Conservation (phyloP, 371 early-diverging fungal genomes). For the Rhizomucor miehei region DNA sequence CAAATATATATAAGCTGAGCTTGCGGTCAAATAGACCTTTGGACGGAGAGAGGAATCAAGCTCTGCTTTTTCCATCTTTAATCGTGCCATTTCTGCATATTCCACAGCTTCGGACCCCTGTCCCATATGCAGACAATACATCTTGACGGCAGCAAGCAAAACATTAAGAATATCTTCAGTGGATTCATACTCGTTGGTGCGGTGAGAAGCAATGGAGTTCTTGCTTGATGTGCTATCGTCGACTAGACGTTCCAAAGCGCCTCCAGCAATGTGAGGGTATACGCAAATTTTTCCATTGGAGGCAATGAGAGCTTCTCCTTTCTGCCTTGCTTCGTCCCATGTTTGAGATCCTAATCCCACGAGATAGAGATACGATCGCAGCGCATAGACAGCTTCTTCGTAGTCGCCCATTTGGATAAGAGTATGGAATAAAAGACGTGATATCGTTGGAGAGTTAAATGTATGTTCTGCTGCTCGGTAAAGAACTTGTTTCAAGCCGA, state of each 20-base stretch:
- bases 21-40: neutral
- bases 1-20: neutral
- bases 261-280: neutral
- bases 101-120: constrained; percentile 39
- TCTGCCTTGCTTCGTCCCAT: neutral
- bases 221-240: neutral
- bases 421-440: constrained; percentile 58
- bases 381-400: constrained; percentile 66
- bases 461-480: constrained; percentile 45
- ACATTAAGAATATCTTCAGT: constrained; percentile 33
- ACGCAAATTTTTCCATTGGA: neutral
- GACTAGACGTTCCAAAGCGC: neutral
- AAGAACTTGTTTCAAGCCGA: constrained; percentile 1
- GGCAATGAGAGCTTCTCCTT: constrained; percentile 1
- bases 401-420: constrained; percentile 62
- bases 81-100: constrained; percentile 36
- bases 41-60: neutral
- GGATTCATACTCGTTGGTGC: constrained; percentile 22
- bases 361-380: constrained; percentile 57
- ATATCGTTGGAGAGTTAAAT: constrained; percentile 65
- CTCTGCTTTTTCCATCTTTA: neutral
- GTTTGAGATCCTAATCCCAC: constrained; percentile 22
- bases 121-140: constrained; percentile 43
- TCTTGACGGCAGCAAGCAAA: constrained; percentile 38
- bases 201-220: constrained; percentile 19